Conservation (phyloP, 108 stramenopile species). For the Chaetoceros tenuissimus region DNA sequence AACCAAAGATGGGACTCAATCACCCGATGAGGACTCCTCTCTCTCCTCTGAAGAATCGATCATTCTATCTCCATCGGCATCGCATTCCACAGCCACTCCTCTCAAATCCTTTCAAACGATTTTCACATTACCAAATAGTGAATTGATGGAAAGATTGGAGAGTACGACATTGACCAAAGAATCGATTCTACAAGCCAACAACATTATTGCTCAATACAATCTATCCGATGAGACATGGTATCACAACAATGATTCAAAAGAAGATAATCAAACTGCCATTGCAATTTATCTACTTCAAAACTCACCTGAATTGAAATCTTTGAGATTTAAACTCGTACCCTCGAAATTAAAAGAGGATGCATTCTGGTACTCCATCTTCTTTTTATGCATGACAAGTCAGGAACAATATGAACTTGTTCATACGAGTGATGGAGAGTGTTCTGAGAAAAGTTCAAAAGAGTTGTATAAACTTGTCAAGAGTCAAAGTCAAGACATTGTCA, state of each 20-base stretch:
- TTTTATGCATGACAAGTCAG: slow-evolving; percentile 4
- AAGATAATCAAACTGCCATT: not conserved
- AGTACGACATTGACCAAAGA: not conserved
- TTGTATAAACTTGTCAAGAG: not conserved
- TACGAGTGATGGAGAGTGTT: not conserved
- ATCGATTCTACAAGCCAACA: not conserved
- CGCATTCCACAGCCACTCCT: too few relatives aligned
- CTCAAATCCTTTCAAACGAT: too few relatives aligned
- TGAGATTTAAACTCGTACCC: slow-evolving; percentile 28
- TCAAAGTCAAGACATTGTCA: slow-evolving; percentile 6
- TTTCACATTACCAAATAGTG: not conserved
- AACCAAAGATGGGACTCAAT: too few relatives aligned
- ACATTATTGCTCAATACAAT: not conserved
- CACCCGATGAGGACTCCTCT: too few relatives aligned
- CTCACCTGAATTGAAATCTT: not conserved
- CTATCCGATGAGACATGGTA: not conserved
- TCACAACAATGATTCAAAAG: not conserved
- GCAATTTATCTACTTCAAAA: not conserved
- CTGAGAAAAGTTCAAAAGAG: not conserved
- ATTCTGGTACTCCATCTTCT: slow-evolving; percentile 28
- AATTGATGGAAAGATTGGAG: not conserved
- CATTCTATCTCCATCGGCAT: too few relatives aligned
- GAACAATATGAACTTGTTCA: slow-evolving; percentile 11
- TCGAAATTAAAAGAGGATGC: slow-evolving; percentile 20
- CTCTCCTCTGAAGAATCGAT: too few relatives aligned